Conservation (phyloP, 345 rosid species). For the Physaria fendleri region DNA sequence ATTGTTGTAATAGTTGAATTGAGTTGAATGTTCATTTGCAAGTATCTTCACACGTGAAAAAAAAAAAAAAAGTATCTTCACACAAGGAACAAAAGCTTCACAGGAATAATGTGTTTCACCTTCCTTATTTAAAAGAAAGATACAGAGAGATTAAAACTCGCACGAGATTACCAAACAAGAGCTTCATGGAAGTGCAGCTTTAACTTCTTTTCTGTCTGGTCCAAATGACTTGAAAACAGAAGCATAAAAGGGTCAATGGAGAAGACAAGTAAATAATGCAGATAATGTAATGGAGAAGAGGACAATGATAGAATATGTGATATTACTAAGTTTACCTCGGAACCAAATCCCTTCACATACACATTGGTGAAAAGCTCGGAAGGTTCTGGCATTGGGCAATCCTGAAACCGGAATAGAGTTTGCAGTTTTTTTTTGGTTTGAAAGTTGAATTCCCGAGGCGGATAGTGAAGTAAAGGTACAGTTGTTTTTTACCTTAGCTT, state of each 20-base stretch:
- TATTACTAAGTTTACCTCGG: constrained; percentile 56
- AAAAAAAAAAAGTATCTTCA: too few species aligned
- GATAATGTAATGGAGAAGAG: too few species aligned
- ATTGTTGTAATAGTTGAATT: too few species aligned
- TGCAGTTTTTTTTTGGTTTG: not conserved
- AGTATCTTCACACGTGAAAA: too few species aligned
- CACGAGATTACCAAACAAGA: not conserved
- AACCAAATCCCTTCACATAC: constrained; percentile 65
- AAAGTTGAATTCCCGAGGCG: not conserved
- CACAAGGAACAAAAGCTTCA: constrained; percentile 13
- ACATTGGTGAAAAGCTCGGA: constrained; percentile 81
- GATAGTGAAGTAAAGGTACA: not conserved
- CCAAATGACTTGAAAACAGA: constrained; percentile 60
- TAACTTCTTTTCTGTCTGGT: constrained; percentile 84
- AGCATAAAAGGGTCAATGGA: not conserved
- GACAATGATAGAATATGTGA: not conserved
- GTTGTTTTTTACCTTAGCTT: constrained; percentile 66
- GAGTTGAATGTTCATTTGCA: too few species aligned
- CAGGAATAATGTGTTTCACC: not conserved
- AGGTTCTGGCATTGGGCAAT: constrained; percentile 90
- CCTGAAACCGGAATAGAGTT: constrained; percentile 43
- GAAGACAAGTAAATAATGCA: too few species aligned
- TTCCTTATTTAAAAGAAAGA: not conserved
- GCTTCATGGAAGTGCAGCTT: constrained; percentile 57
- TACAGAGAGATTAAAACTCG: not conserved